Evolutionary conservation across 768 basidiomycete species (phyloP).

Genomic region (Kwoniella sp.): DNA sequence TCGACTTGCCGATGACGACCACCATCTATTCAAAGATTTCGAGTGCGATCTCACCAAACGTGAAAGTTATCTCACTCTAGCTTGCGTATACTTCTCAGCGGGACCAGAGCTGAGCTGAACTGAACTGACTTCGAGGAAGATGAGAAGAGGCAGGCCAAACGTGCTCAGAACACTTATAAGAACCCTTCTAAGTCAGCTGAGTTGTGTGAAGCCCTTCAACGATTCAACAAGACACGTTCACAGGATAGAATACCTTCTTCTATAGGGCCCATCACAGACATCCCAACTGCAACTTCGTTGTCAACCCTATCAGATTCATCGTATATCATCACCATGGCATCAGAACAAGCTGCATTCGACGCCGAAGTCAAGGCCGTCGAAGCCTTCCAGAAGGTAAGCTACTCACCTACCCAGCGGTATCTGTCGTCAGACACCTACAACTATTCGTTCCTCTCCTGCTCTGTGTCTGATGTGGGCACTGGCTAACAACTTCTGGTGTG

Average conservation of each 20-base stretch:
- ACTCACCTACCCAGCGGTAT: too few species aligned
- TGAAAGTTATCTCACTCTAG: neutral
- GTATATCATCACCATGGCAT: slow-evolving; percentile 13
- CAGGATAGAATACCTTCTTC: neutral
- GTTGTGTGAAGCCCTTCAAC: too few species aligned
- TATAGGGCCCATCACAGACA: neutral
- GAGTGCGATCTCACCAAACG: neutral
- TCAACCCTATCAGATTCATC: neutral
- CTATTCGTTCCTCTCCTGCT: slow-evolving; percentile 2
- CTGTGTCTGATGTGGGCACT: neutral
- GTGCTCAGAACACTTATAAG: neutral
- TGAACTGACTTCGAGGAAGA: too few species aligned
- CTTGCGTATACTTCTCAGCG: neutral
- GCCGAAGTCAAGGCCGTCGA: slow-evolving; percentile 83
- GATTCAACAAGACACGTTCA: neutral
- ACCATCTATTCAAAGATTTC: neutral
- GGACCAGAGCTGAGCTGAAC: neutral
- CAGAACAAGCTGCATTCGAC: slow-evolving; percentile 65
- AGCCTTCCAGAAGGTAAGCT: slow-evolving; percentile 84
- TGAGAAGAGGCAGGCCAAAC: too few species aligned
- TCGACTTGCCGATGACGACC: slow-evolving; percentile 9
- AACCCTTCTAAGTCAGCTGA: neutral
- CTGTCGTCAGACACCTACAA: neutral
- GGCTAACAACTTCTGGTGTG: neutral
- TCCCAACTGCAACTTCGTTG: too few species aligned